phyloP scores from a whole-genome alignment of 306 rosid genomes.

The Morella rubra region DNA sequence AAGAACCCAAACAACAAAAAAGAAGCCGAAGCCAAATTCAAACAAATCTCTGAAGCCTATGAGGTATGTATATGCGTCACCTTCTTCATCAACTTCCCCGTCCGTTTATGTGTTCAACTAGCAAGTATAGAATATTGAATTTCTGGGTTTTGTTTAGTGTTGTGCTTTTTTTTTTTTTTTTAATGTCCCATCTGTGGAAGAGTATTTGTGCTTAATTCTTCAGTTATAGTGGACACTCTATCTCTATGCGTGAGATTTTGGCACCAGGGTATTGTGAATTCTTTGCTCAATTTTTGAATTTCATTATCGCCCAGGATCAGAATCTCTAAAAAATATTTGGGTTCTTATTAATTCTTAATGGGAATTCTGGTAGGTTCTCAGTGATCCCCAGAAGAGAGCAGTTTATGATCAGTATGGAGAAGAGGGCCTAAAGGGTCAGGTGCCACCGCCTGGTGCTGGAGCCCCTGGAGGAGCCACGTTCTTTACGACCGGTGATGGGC shows the following conservation, averaged over 20 bases:
- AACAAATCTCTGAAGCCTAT: conserved; percentile 68
- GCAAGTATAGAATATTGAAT: background rate
- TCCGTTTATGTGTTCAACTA: background rate
- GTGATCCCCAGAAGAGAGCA: conserved; percentile 68
- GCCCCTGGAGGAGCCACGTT: conserved; percentile 46
- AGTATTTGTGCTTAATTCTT: background rate
- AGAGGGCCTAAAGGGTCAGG: conserved; percentile 68
- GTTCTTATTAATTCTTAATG: conserved; percentile 17
- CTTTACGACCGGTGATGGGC: conserved; percentile 58
- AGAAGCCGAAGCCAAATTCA: conserved; percentile 72
- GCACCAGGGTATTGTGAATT: background rate
- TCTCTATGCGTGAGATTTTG: background rate
- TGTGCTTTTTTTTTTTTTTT: background rate
- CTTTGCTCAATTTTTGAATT: background rate
- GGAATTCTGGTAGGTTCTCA: conserved; percentile 51
- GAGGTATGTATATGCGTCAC: conserved; percentile 33
- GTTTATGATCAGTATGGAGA: conserved; percentile 76
- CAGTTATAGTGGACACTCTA: background rate
- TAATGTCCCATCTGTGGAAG: background rate
- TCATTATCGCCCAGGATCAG: background rate
- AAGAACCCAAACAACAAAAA: conserved; percentile 62
- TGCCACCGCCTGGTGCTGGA: conserved; percentile 66
- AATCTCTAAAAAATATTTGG: background rate
- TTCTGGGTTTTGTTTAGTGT: background rate
- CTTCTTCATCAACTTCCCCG: background rate